phyloP scores from a whole-genome alignment of 805 yeast species.

The Yamadazyma paraphyllophila region DNA sequence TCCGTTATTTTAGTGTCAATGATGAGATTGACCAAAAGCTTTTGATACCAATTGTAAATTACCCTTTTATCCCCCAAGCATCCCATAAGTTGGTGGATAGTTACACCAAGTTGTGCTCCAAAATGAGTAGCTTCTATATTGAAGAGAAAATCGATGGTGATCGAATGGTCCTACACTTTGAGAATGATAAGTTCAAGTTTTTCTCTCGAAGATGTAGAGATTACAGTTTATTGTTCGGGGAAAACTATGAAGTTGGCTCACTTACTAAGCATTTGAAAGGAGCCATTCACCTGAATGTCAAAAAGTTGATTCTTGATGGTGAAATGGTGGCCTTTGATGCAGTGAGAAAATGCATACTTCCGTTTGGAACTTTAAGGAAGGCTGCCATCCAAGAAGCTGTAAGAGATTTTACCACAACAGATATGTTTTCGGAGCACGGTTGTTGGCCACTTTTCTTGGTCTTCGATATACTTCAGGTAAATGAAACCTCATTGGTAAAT shows the following conservation, averaged over 20 bases:
- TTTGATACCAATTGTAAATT: slow-evolving; percentile 42
- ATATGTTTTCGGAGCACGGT: slow-evolving; percentile 31
- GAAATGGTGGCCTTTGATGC: slow-evolving; percentile 91
- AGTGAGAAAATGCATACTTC: slow-evolving; percentile 51
- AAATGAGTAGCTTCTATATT: slow-evolving; percentile 54
- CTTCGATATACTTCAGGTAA: slow-evolving; percentile 72
- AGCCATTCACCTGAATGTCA: slow-evolving; percentile 38
- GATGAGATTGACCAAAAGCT: slow-evolving; percentile 48
- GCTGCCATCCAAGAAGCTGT: slow-evolving; percentile 58
- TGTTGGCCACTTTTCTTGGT: slow-evolving; percentile 57
- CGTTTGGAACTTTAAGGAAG: slow-evolving; percentile 77
- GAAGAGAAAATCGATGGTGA: slow-evolving; percentile 97
- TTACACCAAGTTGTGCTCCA: slow-evolving; percentile 50
- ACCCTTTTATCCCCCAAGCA: slow-evolving; percentile 74
- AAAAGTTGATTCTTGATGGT: slow-evolving; percentile 66
- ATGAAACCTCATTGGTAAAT: slow-evolving; percentile 60
- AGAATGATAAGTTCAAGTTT: slow-evolving; percentile 42
- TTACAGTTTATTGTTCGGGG: slow-evolving; percentile 69
- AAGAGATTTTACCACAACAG: slow-evolving; percentile 36
- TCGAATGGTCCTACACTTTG: slow-evolving; percentile 73
- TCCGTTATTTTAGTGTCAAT: slow-evolving; percentile 30
- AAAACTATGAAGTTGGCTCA: slow-evolving; percentile 46
- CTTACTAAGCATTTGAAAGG: slow-evolving; percentile 50
- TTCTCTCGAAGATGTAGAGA: slow-evolving; percentile 72
- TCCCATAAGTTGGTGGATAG: slow-evolving; percentile 54